phyloP scores from a whole-genome alignment of 257 asterid genomes.

The Cinchona pubescens region DNA sequence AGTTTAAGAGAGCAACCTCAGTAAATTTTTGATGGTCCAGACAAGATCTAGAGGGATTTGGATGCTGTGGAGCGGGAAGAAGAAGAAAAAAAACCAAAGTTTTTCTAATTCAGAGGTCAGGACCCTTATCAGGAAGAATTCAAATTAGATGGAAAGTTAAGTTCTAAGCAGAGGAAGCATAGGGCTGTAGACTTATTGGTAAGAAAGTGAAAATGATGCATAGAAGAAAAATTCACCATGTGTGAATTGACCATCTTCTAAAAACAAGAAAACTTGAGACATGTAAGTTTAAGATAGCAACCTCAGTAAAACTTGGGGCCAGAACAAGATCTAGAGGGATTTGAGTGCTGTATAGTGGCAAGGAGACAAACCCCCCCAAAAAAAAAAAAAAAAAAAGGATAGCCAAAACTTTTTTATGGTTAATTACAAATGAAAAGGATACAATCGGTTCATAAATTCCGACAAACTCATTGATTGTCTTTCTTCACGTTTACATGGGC shows the following conservation, averaged over 20 bases:
- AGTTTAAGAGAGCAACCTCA: neutral
- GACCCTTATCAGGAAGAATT: neutral
- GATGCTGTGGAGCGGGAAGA: neutral
- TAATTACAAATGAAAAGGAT: neutral
- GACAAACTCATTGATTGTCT: neutral
- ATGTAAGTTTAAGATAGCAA: neutral
- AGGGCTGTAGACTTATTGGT: neutral
- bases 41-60: neutral
- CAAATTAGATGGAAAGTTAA: neutral
- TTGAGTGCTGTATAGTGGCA: neutral
- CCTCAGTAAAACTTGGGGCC: neutral
- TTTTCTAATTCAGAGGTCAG: no score
- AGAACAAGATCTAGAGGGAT: neutral
- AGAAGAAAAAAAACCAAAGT: no score
- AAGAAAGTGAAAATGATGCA: neutral
- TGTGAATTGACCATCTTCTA: neutral
- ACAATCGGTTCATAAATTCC: neutral
- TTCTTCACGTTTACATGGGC: neutral
- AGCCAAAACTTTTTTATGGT: neutral
- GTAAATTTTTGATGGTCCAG: neutral
- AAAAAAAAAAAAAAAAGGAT: neutral
- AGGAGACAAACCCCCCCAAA: no score
- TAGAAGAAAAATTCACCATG: neutral
- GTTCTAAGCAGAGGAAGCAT: neutral
- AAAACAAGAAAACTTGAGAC: neutral